Base-by-base conservation (phyloP, 2,329 filamentous ascomycete species). In the Dryadomyces quercivorus region DNA sequence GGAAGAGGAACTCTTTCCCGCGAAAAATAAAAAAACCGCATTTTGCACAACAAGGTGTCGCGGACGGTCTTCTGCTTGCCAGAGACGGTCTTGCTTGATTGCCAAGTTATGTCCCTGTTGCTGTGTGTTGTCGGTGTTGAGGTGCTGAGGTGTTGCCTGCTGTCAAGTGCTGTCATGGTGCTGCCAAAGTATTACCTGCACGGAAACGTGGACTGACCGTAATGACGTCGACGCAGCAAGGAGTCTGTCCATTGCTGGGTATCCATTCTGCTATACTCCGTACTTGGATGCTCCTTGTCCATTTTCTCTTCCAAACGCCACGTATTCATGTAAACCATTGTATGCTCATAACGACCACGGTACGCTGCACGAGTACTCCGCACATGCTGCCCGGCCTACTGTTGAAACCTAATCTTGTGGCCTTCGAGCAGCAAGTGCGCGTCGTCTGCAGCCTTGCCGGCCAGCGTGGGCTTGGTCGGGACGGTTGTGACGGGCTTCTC, bases 1-100 rank as follows among this genome's bases (percentile, higher is more conserved):
- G 22, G 26, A 42, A 64, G 58, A 60, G n/a, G 20, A 51, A 34
- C 21, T 40, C 10, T 8, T 15, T 16, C 36, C 48, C 16, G n/a
- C 22, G 51, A 59, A 56, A 60, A 60, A 56, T 58, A 58, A 53
- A 50, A 48, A 60, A 59, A 56, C 51, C 18, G 51, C 45, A n/a
- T 72, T 70, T 72, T 70, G 72, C 72, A 75, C 76, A 73, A 76
- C 55, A 78, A 90, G 89, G 89, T 95, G 89, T 95, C 89, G 89
- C 88, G 72, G 86, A 92, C 77, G 89, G 84, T 81, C 72, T 54
- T 56, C 59, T 64, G 66, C 68, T 61, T 55, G 65, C 65, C 65
- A 75, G 76, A 75, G 84, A 88, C 80, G 36, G 56, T 57, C 57
- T 57, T 68, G 88, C 88, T 95, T 88, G 89, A 95, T 90, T 82